Conservation (phyloP, 495 filamentous ascomycete genomes). For the Penicillium cinerascens region DNA sequence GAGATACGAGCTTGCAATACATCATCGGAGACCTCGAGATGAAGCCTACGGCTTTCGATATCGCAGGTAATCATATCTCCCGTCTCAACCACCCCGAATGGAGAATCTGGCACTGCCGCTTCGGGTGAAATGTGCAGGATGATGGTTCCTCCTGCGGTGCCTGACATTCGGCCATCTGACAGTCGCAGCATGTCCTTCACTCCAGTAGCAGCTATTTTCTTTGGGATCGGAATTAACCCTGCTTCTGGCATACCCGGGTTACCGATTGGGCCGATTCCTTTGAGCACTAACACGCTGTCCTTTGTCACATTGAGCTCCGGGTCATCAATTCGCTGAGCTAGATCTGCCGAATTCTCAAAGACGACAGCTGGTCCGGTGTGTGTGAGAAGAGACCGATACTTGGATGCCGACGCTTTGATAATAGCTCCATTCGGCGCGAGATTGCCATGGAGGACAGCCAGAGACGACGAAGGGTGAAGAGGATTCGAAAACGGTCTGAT, state of each 20-base stretch:
- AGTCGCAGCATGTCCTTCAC: constrained; percentile 64
- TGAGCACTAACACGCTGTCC: constrained; percentile 56
- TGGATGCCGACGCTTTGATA: constrained; percentile 62
- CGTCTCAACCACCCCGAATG: constrained; percentile 56
- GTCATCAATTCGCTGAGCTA: constrained; percentile 56
- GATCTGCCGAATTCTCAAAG: constrained; percentile 53
- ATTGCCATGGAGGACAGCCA: constrained; percentile 55
- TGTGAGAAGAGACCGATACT: constrained; percentile 44
- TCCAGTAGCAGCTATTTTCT: constrained; percentile 55
- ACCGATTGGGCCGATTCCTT: constrained; percentile 60
- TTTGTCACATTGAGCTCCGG: constrained; percentile 48
- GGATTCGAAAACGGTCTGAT: constrained; percentile 53
- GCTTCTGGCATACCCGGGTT: constrained; percentile 70
- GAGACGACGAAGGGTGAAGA: constrained; percentile 51
- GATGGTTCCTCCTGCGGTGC: constrained; percentile 67
- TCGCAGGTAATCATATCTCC: constrained; percentile 58
- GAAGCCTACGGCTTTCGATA: constrained; percentile 41
- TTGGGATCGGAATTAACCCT: constrained; percentile 61
- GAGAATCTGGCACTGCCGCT: constrained; percentile 51
- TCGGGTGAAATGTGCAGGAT: constrained; percentile 64
- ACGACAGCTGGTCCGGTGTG: constrained; percentile 58
- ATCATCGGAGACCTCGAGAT: constrained; percentile 47
- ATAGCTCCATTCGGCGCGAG: constrained; percentile 56
- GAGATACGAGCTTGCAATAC: constrained; percentile 41
- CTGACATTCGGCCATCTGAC: constrained; percentile 65